Evolutionary conservation across 2,329 filamentous ascomycete species (phyloP).

Genomic region (Neodidymelliopsis sp.): DNA sequence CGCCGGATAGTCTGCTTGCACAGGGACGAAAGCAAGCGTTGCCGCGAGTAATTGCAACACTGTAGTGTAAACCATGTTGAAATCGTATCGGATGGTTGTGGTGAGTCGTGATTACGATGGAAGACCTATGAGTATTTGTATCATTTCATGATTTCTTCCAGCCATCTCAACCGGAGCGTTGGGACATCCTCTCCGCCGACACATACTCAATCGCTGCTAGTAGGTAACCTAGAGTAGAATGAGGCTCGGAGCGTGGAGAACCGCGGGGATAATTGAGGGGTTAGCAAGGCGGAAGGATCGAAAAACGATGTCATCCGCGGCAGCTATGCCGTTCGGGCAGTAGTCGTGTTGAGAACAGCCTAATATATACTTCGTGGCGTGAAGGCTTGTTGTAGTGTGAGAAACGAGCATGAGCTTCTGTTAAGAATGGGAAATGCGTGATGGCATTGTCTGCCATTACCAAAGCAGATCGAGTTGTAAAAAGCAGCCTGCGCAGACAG

Average conservation of each 20-base stretch:
- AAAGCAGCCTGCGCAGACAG: not conserved
- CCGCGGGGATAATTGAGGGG: slow-evolving; percentile 18
- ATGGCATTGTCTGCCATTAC: no score
- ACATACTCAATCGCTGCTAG: slow-evolving; percentile 6
- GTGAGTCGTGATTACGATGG: not conserved
- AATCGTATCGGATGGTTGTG: slow-evolving; percentile 1
- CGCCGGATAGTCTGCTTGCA: slow-evolving; percentile 18
- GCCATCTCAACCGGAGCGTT: slow-evolving; percentile 14
- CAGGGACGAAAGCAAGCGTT: slow-evolving; percentile 29
- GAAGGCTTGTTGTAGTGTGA: no score
- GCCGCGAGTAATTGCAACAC: slow-evolving; percentile 28
- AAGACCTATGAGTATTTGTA: slow-evolving; percentile 26
- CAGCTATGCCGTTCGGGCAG: slow-evolving; percentile 25
- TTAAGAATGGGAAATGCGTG: no score
- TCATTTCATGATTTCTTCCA: not conserved
- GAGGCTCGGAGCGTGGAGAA: slow-evolving; percentile 23
- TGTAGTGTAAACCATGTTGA: slow-evolving; percentile 23
- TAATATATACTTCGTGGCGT: slow-evolving; percentile 4
- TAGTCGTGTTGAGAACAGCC: slow-evolving; percentile 10
- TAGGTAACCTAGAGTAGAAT: slow-evolving; percentile 18
- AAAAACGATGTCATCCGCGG: slow-evolving; percentile 22
- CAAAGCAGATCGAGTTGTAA: not conserved
- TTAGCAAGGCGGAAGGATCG: slow-evolving; percentile 20
- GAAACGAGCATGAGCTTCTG: no score
- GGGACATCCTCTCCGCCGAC: slow-evolving; percentile 23